Percentiles rank a stretch among this genome's conserved stretches.
Evolutionary conservation across 2,329 filamentous ascomycete species (phyloP).

Genomic region (Aspergillus aculeatinus): DNA sequence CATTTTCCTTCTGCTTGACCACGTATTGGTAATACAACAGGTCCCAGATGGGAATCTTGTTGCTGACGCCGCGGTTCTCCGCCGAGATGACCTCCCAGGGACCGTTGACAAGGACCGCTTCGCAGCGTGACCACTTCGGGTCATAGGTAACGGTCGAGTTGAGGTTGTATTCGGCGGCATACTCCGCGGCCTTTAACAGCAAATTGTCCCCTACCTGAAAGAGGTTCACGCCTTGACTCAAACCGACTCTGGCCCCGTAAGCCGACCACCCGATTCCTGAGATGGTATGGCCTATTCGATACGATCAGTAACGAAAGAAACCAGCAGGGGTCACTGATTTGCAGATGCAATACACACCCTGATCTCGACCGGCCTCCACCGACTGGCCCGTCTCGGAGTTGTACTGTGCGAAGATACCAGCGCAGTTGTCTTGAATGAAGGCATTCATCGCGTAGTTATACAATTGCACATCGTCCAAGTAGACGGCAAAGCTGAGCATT

Average conservation of each 20-base stretch:
- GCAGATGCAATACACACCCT: constrained; percentile 10
- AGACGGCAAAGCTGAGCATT: constrained; percentile 42
- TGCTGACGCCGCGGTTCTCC: constrained; percentile 16
- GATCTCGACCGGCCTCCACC: constrained; percentile 41
- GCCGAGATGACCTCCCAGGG: constrained; percentile 37
- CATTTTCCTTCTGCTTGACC: constrained; percentile 24
- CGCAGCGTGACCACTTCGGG: constrained; percentile 39
- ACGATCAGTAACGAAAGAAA: too few species aligned
- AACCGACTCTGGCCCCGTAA: constrained; percentile 32
- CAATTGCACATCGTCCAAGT: constrained; percentile 42
- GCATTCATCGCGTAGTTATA: constrained; percentile 45
- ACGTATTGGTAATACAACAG: constrained; percentile 37
- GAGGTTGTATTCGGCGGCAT: constrained; percentile 43
- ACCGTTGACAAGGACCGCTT: constrained; percentile 42
- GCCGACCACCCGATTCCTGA: constrained; percentile 38
- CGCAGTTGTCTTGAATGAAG: constrained; percentile 40
- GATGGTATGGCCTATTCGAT: constrained; percentile 24
- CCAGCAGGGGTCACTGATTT: too few species aligned
- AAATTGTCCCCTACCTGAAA: constrained; percentile 34
- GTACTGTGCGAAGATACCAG: constrained; percentile 28
- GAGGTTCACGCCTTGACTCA: constrained; percentile 40
- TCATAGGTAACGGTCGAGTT: constrained; percentile 37
- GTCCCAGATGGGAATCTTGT: constrained; percentile 18
- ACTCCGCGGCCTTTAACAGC: constrained; percentile 39
- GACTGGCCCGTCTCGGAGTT: constrained; percentile 38